Evolutionary conservation across 2,329 filamentous ascomycete genomes (phyloP).

Genomic region (Bretziella fagacearum): DNA sequence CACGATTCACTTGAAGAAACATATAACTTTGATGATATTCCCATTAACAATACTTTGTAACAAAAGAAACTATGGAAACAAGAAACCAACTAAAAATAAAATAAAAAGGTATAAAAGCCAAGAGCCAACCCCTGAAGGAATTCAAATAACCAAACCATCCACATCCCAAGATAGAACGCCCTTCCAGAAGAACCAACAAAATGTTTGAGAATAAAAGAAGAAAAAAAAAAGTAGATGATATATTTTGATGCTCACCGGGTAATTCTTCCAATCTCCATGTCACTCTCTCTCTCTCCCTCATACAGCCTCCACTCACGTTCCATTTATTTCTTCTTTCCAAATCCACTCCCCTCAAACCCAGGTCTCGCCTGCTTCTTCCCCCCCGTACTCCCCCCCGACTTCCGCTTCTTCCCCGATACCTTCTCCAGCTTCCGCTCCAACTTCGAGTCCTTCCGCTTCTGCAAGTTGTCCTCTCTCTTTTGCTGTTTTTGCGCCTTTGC

Average conservation of each 20-base stretch:
- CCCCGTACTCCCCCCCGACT: not conserved
- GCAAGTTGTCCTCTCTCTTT: constrained; percentile 66
- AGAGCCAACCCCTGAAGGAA: not conserved
- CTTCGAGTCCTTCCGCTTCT: constrained; percentile 60
- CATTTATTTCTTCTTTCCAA: constrained; percentile 15
- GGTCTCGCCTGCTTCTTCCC: constrained; percentile 14
- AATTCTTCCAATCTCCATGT: not conserved
- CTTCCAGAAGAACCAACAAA: constrained; percentile 1
- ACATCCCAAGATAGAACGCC: not conserved
- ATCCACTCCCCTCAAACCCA: constrained; percentile 13
- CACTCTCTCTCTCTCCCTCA: not conserved
- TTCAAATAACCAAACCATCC: not conserved
- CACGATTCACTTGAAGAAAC: no score
- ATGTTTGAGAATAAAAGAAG: constrained; percentile 2
- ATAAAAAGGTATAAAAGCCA: not conserved
- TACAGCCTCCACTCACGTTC: not conserved
- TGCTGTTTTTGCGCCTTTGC: constrained; percentile 62
- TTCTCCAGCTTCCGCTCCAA: constrained; percentile 36
- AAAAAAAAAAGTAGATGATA: not conserved
- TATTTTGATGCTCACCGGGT: constrained; percentile 7
- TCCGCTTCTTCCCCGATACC: constrained; percentile 14
- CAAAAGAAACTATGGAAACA: no score
- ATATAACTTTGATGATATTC: no score
- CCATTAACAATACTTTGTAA: no score
- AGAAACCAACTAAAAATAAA: no score